Evolutionary conservation across 306 rosid genomes (phyloP), one percentile per base, ranked within the genome.

Genomic region (Begonia loranthoides): DNA sequence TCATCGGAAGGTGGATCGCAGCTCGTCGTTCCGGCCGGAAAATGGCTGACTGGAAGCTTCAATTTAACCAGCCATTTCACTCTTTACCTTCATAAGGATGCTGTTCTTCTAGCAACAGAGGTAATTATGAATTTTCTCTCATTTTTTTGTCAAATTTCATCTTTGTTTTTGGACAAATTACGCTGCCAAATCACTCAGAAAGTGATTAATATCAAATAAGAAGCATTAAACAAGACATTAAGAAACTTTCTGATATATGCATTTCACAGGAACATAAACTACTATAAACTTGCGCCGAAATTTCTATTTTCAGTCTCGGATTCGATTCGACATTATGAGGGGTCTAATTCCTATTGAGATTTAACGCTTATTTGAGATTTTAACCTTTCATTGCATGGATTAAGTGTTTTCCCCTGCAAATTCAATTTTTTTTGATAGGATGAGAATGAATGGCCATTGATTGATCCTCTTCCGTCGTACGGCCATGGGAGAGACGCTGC

Each of bases 401-500:
- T 4, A 1, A 19, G 2, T 19, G 1, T 19, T 19, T 19, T 19
- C 22, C 22, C 22, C 22, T 1, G 22, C 22, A 19, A 19, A 1
- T 41, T 41, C 45, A n/a, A n/a, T 43, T 43, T 1, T 0, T 10
- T 43, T 10, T 43, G 0, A 43, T 12, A 43, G 47, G 14, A 43
- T 3, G 47, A 43, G 47, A 9, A n/a, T n/a, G 89, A 79, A 58
- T 88, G 97, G 95, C 95, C 88, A 12, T 58, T 88, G 58, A 66
- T 77, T 39, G 87, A 81, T 22, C 95, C 95, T 15, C 70, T 88
- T 17, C 95, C 95, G 1, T 84, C 97, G 0, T 88, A 88, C 60
- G 97, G 97, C 51, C 80, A 83, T 59, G 97, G 97, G 22, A 77
- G 97, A 70, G 97, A 88, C 66, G 65, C 78, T 54, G 78, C 87